A percentile compares a stretch with the other conserved stretches of the same genome.
These are phyloP conservation scores for Melianthus villosus DNA, from an alignment of 441 rosid genomes.

Conservation along the genomic window DNA sequence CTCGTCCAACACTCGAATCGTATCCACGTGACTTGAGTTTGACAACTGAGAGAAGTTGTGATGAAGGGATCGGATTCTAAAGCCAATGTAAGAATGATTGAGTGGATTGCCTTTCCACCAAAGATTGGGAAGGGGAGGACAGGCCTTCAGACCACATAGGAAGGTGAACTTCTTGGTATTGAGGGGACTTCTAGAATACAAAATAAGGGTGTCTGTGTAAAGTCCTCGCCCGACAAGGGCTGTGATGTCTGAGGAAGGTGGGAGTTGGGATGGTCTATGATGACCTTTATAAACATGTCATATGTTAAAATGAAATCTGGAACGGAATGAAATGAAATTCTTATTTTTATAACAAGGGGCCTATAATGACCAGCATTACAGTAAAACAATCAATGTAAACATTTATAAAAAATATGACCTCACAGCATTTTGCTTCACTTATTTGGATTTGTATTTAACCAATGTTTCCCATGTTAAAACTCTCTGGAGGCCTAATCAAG, in stretches of 20 bases:
- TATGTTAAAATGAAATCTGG: no score
- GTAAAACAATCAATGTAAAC: no score
- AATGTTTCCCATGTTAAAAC: no score
- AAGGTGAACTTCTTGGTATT: constrained; percentile 28
- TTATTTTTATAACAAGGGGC: no score
- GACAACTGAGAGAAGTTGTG: constrained; percentile 35
- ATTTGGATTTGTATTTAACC: no score
- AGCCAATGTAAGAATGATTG: constrained; percentile 29
- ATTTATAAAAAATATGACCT: no score
- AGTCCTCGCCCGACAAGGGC: constrained; percentile 25
- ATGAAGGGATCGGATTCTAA: constrained; percentile 31
- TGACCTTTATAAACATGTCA: no score
- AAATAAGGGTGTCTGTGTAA: constrained; percentile 30
- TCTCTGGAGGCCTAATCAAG: no score
- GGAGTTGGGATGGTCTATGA: constrained; percentile 6
- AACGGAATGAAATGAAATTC: no score
- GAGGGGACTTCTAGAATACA: constrained; percentile 23
- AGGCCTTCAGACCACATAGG: constrained; percentile 70
- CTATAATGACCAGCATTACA: no score
- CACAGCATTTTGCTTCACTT: no score
- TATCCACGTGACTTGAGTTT: constrained; percentile 35
- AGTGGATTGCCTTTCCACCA: constrained; percentile 45
- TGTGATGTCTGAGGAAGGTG: constrained; percentile 25
- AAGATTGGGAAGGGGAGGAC: constrained; percentile 34
- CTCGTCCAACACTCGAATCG: constrained; percentile 53